Percentiles rank a stretch among this genome's conserved stretches.
Conservation (phyloP, 176 grass and related monocot genomes). For the Cenchrus purpureus region DNA sequence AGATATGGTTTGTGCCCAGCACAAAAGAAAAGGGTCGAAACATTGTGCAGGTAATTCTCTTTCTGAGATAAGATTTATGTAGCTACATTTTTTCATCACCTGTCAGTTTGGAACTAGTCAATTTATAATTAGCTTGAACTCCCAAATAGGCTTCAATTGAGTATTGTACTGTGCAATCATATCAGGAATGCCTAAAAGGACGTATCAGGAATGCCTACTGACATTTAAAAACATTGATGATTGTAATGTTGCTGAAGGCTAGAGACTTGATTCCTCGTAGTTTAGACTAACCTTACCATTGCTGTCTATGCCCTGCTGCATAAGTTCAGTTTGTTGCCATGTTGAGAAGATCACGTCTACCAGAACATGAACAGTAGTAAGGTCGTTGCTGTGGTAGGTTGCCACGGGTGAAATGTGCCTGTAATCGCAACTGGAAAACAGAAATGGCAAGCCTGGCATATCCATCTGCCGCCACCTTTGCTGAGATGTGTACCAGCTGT, state of each 20-base stretch:
- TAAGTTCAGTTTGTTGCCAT: not conserved
- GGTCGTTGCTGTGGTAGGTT: not conserved
- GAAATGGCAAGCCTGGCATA: conserved; percentile 16
- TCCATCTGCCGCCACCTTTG: conserved; percentile 3
- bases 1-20: conserved; percentile 92
- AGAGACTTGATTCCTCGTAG: not conserved
- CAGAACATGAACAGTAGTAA: not conserved
- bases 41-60: conserved; percentile 77
- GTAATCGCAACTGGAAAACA: conserved; percentile 9
- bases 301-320: not conserved
- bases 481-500: conserved; percentile 20
- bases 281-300: conserved; percentile 14
- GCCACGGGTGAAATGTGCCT: not conserved
- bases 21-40: conserved; percentile 67
- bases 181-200: not conserved
- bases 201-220: not conserved
- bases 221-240: not conserved
- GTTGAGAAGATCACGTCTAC: not conserved
- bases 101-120: not conserved
- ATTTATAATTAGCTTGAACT: not conserved
- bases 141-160: not conserved
- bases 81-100: not conserved
- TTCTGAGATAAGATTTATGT: not conserved
- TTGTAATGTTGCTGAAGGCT: conserved; percentile 1
- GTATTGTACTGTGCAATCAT: not conserved